Evolutionary conservation across 2,329 filamentous ascomycete genomes (phyloP).

Genomic region (Harringtonia lauricola): DNA sequence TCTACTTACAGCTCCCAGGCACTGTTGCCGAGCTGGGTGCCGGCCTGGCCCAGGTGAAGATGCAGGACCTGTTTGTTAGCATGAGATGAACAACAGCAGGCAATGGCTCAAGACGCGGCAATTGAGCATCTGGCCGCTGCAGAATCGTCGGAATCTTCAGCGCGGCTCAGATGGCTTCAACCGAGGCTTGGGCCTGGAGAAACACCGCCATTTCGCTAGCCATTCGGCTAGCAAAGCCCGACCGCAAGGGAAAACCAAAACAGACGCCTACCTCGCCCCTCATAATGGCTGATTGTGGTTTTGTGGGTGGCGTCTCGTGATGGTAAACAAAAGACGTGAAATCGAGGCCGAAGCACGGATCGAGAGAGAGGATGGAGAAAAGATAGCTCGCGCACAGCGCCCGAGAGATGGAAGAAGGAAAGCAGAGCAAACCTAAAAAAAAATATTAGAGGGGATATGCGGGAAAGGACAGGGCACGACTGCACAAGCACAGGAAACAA

Average conservation of each 20-base stretch:
- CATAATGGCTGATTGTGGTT: conserved; percentile 26
- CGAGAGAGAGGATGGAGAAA: neutral
- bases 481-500: neutral
- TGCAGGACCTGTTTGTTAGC: conserved; percentile 41
- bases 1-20: conserved; percentile 63
- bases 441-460: neutral
- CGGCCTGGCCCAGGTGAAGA: conserved; percentile 57
- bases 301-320: conserved; percentile 1
- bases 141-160: no score
- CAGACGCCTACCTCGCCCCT: conserved; percentile 43
- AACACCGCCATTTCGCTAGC: neutral
- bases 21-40: conserved; percentile 63
- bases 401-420: neutral
- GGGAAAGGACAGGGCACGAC: neutral
- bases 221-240: neutral
- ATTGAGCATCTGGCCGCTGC: no score
- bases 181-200: neutral
- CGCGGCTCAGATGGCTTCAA: no score
- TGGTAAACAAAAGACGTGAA: neutral
- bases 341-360: neutral
- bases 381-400: conserved; percentile 2
- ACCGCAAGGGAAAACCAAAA: conserved; percentile 3
- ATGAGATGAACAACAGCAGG: neutral
- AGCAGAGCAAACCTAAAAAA: neutral
- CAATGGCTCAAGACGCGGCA: neutral